Conservation (phyloP, 352 stramenopile species). For the Lagenidium giganteum region DNA sequence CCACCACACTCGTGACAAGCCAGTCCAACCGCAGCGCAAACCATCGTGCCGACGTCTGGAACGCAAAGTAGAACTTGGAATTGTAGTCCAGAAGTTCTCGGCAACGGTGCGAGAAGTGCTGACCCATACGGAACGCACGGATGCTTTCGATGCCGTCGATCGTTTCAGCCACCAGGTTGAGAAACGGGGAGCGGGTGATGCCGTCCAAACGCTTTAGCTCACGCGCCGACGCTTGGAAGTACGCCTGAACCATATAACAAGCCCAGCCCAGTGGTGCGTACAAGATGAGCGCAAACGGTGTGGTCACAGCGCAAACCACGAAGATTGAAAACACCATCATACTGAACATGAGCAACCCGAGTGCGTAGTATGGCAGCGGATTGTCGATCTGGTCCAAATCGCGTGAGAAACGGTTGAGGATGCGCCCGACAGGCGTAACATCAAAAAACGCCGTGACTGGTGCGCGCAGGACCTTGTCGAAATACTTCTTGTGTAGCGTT, state of each 20-base stretch:
- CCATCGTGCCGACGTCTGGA: slow-evolving; percentile 1
- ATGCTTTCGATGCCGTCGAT: slow-evolving; percentile 89
- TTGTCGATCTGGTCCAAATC: slow-evolving; percentile 19
- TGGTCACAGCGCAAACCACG: slow-evolving; percentile 19
- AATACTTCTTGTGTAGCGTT: slow-evolving; percentile 1
- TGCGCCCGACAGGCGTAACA: slow-evolving; percentile 7
- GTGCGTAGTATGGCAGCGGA: slow-evolving; percentile 7
- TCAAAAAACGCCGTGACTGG: slow-evolving; percentile 18
- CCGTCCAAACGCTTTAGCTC: slow-evolving; percentile 91
- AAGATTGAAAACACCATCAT: slow-evolving; percentile 14
- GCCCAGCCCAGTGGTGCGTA: slow-evolving; percentile 23
- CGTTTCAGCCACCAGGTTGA: slow-evolving; percentile 82
- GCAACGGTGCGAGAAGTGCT: slow-evolving; percentile 1
- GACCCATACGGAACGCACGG: slow-evolving; percentile 26
- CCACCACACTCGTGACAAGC: slow-evolving; percentile 4
- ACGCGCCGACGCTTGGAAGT: slow-evolving; percentile 52
- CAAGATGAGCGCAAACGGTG: slow-evolving; percentile 15
- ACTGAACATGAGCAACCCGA: slow-evolving; percentile 14
- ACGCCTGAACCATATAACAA: slow-evolving; percentile 30
- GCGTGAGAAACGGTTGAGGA: slow-evolving; percentile 3
- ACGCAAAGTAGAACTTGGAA: slow-evolving; percentile 10
- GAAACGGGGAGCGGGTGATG: slow-evolving; percentile 73
- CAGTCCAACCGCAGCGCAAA: slow-evolving; percentile 16
- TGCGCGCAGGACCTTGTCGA: slow-evolving; percentile 11
- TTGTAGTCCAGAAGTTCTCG: slow-evolving; percentile 11